Evolutionary conservation across 2,329 filamentous ascomycete species (phyloP), one percentile per base, ranked within the genome.

Genomic region (Diaporthe ilicicola): DNA sequence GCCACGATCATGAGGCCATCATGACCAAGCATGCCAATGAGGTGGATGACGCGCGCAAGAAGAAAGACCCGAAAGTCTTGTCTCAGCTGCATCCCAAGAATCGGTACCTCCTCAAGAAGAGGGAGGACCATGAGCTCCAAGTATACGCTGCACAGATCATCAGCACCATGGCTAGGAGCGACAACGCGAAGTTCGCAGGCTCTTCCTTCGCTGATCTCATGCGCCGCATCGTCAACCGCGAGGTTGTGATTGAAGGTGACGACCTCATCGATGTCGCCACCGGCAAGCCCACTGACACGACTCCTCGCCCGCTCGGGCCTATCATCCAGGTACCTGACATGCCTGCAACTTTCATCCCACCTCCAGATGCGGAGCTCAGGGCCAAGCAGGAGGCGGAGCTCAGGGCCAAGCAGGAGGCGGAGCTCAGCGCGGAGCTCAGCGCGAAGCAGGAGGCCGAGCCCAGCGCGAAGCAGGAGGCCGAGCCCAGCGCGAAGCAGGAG

Each of bases 131-230:
- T 73, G 93, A 92, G 54, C 86, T 96, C 34, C 91, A 92, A 24
- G 85, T 85, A 50, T 94, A 93, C 1, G 94, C 94, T 6, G 90
- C 89, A 19, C 85, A 91, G 71, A 84, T 97, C 4, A 84, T 96
- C 6, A 86, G 91, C 67, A 90, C 89, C 46, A 88, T 97, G 15
- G 85, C 88, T 24, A 84, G 91, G 75, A 91, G 95, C 75, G 87
- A 89, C 70, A 91, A 88, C 69, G 83, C 90, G 56, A 95, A 95
- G 77, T 96, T 96, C 80, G 89, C 90, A 76, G 89, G 94, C 77
- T 95, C 93, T 74, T 89, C 89, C 71, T 97, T 97, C 77, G 82
- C 95, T 0, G 85, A 88, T 4, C 83, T 97, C 55, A 96, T 97
- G 93, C 89, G 92, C 34, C 88, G 89, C 71, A 88, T 96, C 68